Evolutionary conservation across 257 asterid genomes (phyloP).

Genomic region (Solanum tarapatanum): DNA sequence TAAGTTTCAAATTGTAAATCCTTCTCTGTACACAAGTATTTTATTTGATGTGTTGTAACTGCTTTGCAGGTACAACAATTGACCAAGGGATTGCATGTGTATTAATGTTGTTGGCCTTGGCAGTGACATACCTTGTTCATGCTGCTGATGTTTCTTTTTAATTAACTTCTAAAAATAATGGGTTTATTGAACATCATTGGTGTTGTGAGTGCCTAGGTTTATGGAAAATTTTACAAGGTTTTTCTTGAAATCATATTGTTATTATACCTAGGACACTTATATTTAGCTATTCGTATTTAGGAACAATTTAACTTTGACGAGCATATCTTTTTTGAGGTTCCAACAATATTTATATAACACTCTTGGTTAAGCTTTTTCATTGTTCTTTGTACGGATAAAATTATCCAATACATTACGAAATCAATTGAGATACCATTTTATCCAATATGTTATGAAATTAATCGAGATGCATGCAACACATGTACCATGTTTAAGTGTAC

Average conservation of each 20-base stretch:
- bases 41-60: neutral
- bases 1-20: neutral
- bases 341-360: neutral
- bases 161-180: neutral
- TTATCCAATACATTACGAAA: neutral
- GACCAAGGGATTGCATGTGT: constrained; percentile 50
- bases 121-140: constrained; percentile 49
- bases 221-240: neutral
- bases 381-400: neutral
- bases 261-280: neutral
- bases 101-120: constrained; percentile 52
- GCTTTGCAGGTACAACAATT: constrained; percentile 32
- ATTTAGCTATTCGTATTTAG: neutral
- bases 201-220: neutral
- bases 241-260: neutral
- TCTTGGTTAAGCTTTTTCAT: neutral
- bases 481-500: neutral
- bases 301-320: neutral
- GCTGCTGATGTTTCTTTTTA: constrained; percentile 36
- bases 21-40: neutral
- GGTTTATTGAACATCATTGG: neutral
- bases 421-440: neutral
- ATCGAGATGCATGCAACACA: neutral
- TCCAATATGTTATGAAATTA: neutral
- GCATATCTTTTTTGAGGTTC: neutral